These are phyloP conservation scores for Lolium rigidum DNA, from an alignment of 176 grass and related monocot genomes.

Conservation along the genomic window DNA sequence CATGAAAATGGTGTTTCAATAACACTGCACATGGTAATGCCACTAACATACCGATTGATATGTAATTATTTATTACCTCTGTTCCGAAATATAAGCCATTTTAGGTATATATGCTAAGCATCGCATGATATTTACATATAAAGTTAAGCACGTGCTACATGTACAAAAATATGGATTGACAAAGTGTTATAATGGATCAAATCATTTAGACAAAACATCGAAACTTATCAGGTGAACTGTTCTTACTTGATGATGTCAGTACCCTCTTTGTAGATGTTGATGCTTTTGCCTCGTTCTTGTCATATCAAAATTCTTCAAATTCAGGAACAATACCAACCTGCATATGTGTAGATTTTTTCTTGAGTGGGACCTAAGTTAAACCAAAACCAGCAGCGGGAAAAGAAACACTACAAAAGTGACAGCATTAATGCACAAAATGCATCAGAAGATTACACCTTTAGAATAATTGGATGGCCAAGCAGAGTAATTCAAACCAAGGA, in stretches of 20 bases:
- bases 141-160: no score
- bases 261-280: slow-evolving; percentile 43
- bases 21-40: slow-evolving; percentile 3
- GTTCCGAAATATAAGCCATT: no score
- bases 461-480: not conserved
- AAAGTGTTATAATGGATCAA: not conserved
- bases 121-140: no score
- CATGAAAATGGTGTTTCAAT: not conserved
- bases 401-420: not conserved
- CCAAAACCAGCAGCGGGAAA: not conserved
- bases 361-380: not conserved
- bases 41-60: slow-evolving; percentile 9
- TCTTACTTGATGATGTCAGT: slow-evolving; percentile 26
- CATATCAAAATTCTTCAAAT: slow-evolving; percentile 83
- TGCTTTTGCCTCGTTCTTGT: slow-evolving; percentile 21
- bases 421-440: not conserved
- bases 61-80: slow-evolving; percentile 1
- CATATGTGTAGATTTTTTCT: slow-evolving; percentile 8
- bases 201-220: not conserved
- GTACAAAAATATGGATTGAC: no score
- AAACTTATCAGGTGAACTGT: slow-evolving; percentile 25
- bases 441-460: slow-evolving; percentile 4
- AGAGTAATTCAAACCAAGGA: slow-evolving; percentile 22
- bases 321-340: slow-evolving; percentile 68
- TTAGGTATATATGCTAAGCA: no score